These are phyloP conservation scores for Phellopilus nigrolimitatus DNA, from an alignment of 1,284 basidiomycete genomes.

Conservation along the genomic window DNA sequence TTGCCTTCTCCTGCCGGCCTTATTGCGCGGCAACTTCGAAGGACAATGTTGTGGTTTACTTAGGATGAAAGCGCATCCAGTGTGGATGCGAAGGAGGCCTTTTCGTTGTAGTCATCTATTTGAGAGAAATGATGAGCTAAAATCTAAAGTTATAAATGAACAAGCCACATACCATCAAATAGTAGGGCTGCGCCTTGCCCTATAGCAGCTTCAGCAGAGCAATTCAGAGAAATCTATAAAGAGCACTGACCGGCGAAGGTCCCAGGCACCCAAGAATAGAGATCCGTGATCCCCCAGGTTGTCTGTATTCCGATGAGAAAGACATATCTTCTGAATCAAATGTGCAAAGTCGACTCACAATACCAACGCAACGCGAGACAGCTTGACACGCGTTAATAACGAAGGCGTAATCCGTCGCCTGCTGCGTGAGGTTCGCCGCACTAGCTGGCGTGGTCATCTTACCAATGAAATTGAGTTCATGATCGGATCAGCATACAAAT, in stretches of 20 bases:
- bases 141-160: neutral
- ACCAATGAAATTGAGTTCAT: neutral
- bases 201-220: neutral
- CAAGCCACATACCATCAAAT: slow-evolving; percentile 19
- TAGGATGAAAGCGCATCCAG: slow-evolving; percentile 3
- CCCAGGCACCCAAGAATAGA: slow-evolving; percentile 52
- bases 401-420: slow-evolving; percentile 49
- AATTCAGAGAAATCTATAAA: too few relatives aligned
- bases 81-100: slow-evolving; percentile 6
- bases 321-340: neutral
- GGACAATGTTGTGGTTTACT: neutral
- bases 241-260: slow-evolving; percentile 38
- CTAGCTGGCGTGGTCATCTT: slow-evolving; percentile 50
- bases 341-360: slow-evolving; percentile 47
- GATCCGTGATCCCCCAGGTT: slow-evolving; percentile 17
- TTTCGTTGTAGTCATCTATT: slow-evolving; percentile 12
- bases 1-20: too few relatives aligned
- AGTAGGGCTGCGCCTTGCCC: slow-evolving; percentile 22
- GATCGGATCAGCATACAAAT: neutral
- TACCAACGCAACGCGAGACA: slow-evolving; percentile 45
- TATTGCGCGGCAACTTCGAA: too few relatives aligned
- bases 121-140: neutral
- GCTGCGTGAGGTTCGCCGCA: slow-evolving; percentile 42
- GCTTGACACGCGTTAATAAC: slow-evolving; percentile 50
- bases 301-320: slow-evolving; percentile 5